These are phyloP conservation scores for Pichia cabralensis DNA, from an alignment of 805 yeast genomes.

Conservation along the genomic window DNA sequence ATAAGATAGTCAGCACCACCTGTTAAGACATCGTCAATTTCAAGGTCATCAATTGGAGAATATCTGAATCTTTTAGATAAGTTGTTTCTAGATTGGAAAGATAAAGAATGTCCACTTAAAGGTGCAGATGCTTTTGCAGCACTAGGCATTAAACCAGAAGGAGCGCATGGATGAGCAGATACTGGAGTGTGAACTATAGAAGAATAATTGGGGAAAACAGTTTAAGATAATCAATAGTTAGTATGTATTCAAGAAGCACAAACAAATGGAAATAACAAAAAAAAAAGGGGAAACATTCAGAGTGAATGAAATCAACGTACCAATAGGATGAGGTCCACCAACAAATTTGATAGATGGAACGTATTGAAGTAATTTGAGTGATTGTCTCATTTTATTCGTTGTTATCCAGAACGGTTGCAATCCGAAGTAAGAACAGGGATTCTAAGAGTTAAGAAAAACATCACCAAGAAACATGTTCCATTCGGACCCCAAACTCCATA, in stretches of 20 bases:
- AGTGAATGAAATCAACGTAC: too few relatives aligned
- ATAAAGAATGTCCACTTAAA: constrained; percentile 9
- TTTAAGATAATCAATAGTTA: too few relatives aligned
- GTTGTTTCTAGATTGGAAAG: constrained; percentile 44
- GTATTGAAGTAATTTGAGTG: constrained; percentile 26
- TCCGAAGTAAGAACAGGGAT: too few relatives aligned
- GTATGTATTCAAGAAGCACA: too few relatives aligned
- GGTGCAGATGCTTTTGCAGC: constrained; percentile 5
- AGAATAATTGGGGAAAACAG: constrained; percentile 1
- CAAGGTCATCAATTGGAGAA: constrained; percentile 48
- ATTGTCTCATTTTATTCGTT: constrained; percentile 31
- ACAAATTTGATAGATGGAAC: constrained; percentile 77
- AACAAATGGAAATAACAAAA: too few relatives aligned
- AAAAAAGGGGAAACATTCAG: too few relatives aligned
- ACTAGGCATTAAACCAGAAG: constrained; percentile 24
- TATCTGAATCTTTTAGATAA: constrained; percentile 72
- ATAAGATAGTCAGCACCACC: constrained; percentile 73
- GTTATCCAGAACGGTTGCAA: too few relatives aligned
- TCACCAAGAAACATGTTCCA: too few relatives aligned
- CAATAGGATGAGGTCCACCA: constrained; percentile 63
- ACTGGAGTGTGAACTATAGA: constrained; percentile 14
- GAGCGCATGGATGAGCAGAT: constrained; percentile 30
- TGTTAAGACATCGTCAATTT: constrained; percentile 63
- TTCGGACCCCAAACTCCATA: too few relatives aligned
- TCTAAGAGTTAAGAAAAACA: too few relatives aligned